Conservation (phyloP, 805 yeast species). For the Torulaspora franciscae region DNA sequence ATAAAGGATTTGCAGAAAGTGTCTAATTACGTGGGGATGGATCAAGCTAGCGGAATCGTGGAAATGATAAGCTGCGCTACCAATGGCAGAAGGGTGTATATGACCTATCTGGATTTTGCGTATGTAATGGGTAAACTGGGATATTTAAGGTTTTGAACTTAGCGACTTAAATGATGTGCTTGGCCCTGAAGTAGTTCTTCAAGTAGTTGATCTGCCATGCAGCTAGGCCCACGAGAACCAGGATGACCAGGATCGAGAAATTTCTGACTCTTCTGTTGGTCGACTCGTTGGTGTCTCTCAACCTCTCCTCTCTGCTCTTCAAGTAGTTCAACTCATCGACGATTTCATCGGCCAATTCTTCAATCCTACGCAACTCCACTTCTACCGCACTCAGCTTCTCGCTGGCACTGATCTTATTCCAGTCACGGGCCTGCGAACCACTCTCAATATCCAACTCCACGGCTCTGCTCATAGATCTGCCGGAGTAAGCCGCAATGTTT, state of each 20-base stretch:
- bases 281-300: constrained; percentile 95
- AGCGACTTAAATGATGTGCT: constrained; percentile 59
- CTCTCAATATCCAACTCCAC: constrained; percentile 89
- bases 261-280: constrained; percentile 89
- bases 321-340: constrained; percentile 74
- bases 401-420: constrained; percentile 90
- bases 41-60: constrained; percentile 33
- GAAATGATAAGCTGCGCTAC: constrained; percentile 46
- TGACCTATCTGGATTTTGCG: constrained; percentile 46
- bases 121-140: constrained; percentile 47
- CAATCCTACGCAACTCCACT: constrained; percentile 79
- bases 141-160: constrained; percentile 29
- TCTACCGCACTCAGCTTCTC: constrained; percentile 93
- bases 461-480: constrained; percentile 53
- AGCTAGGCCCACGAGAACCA: constrained; percentile 72
- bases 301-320: constrained; percentile 79
- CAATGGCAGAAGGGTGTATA: constrained; percentile 34
- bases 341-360: constrained; percentile 81
- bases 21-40: constrained; percentile 34
- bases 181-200: constrained; percentile 85
- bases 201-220: constrained; percentile 90
- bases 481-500: constrained; percentile 45
- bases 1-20: constrained; percentile 38
- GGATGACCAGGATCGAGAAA: constrained; percentile 67
- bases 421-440: constrained; percentile 96